Base-by-base conservation (phyloP, 352 stramenopile species). In the Globisporangium nagaii region DNA sequence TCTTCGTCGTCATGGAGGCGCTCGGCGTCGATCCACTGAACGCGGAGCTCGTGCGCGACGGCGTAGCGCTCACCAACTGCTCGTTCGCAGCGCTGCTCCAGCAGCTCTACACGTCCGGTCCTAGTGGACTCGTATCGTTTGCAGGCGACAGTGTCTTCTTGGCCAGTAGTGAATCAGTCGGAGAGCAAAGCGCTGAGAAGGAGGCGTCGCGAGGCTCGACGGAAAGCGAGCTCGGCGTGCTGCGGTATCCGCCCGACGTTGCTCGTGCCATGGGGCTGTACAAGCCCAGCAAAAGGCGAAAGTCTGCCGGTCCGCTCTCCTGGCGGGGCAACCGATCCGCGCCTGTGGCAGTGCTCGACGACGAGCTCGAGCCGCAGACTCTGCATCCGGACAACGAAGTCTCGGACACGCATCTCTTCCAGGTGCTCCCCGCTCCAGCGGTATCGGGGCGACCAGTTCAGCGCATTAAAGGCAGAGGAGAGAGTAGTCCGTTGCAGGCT, bases 1-100 rank as follows among this genome's bases (percentile, higher is more conserved):
- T 65, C 3, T 67, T 75, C 22, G 50, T 79, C 9, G 46, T 53
- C 2, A 37, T 64, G 10, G 56, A 81, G 15, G 60, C 56, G 11
- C 52, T 80, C 8, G 70, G 67, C 1, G 65, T 80, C 28, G 68
- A 76, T 57, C 65, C 67, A 13, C 13, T 47, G 22, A 32, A 27
- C 20, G 12, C 40, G 6, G 41, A 22, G 6, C 41, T 47, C 41
- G 41, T 47, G 7, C 25, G 25, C 25, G 41, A 47, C 41, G 41
- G 41, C 22, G 41, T 32, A 13, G 41, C 24, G 41, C 41, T 47
- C 41, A 34, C 41, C 22, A 47, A 27, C 41, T 47, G 41, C 41
- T 47, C 24, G 5, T 47, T 47, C 3, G 41, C 22, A 8, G 41
- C 24, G 4, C 12, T 47, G 6, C 41, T 47, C 24, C 41, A 32